Base-by-base conservation (phyloP, 306 rosid genomes). In the Corylus americana region DNA sequence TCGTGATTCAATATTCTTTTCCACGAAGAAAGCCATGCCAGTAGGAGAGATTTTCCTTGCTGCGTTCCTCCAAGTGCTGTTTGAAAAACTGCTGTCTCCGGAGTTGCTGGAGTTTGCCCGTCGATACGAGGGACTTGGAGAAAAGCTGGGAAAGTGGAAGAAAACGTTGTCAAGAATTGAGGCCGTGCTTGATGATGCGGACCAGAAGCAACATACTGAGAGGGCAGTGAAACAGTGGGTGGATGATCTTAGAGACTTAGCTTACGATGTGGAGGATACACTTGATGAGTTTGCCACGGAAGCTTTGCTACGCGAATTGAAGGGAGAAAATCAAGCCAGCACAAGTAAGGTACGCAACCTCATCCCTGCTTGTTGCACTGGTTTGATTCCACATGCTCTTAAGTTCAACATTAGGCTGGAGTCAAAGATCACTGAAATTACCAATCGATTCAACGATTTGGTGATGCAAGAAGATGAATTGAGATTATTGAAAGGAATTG, bases 201-300 rank as follows among this genome's bases (percentile, higher is more conserved):
- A 75, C 27, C 59, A 75, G 48, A 75, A 63, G 72, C 71, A 75
- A 3, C 14, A 44, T 0, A 27, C 20, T 0, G 4, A 10, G 8
- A 1, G 5, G 20, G 29, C 20, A 0, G 61, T 84, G 17, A 37
- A 69, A 7, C 5, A 13, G 6, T 80, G 85, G 85, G 71, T 80
- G 14, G 22, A 53, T 0, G 58, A 63, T 16, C 85, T 84, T 11
- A 16, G 11, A 45, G 66, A 74, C 76, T 75, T 75, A 53, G 71
- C 85, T 37, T 50, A 55, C 31, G 54, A 72, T 3, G n/a, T 80
- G 4, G 84, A 80, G 1, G 79, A 84, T 54, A 14, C 68, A 10
- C 69, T 86, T n/a, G 81, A 82, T 29, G 74, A 80, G 42, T 70
- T 54, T 54, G 73, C 62, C 1, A 73, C 29, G 0, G 42, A 84